These are phyloP conservation scores for Alnus glutinosa DNA, from an alignment of 306 rosid genomes.

Conservation along the genomic window DNA sequence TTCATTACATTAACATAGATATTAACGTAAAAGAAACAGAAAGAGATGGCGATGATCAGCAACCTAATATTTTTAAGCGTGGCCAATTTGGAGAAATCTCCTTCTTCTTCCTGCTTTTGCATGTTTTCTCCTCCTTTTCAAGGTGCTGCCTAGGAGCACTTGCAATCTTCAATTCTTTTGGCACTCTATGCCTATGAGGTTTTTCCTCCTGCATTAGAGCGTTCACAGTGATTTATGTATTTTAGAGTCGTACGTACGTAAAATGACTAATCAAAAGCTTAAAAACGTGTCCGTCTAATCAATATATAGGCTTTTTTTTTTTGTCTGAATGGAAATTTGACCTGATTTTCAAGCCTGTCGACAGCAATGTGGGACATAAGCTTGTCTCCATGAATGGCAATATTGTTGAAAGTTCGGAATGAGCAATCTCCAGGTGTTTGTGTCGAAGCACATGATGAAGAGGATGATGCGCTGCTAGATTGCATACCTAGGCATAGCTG, in stretches of 20 bases:
- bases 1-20: not conserved
- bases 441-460: conserved; percentile 50
- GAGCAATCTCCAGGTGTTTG: conserved; percentile 56
- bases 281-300: too few species aligned
- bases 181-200: conserved; percentile 18
- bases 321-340: not conserved
- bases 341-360: conserved; percentile 38
- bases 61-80: conserved; percentile 61
- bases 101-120: conserved; percentile 56
- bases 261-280: too few species aligned
- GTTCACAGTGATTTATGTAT: too few species aligned
- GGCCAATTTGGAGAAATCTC: conserved; percentile 51
- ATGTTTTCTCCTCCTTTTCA: conserved; percentile 44
- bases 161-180: conserved; percentile 16
- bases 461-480: conserved; percentile 42
- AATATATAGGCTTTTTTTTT: too few species aligned
- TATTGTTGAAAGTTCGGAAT: conserved; percentile 52
- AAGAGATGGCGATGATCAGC: conserved; percentile 26
- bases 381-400: conserved; percentile 27
- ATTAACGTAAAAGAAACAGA: not conserved
- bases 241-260: too few species aligned
- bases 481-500: conserved; percentile 71
- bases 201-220: conserved; percentile 36
- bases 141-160: conserved; percentile 35
- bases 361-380: conserved; percentile 30